A percentile compares a stretch with the other conserved stretches of the same genome.
Conservation (phyloP, 129 eudicot genomes). For the Ambrosia artemisiifolia region DNA sequence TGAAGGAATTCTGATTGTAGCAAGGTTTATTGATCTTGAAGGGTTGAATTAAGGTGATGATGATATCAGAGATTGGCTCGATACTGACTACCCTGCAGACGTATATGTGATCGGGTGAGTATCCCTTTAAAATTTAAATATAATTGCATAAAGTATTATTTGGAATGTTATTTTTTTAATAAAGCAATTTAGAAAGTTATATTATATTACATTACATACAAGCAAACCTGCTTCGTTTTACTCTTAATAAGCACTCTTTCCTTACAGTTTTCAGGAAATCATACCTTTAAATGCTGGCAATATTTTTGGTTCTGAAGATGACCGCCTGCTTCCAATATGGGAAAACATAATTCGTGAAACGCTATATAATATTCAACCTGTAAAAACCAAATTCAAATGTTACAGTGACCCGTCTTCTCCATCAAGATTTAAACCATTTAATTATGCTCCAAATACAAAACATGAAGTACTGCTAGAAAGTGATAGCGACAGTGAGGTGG, state of each 20-base stretch:
- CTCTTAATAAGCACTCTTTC: not conserved
- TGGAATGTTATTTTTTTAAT: not conserved
- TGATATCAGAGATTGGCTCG: conserved; percentile 66
- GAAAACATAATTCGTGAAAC: conserved; percentile 77
- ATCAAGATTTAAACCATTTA: conserved; percentile 61
- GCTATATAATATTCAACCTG: conserved; percentile 45
- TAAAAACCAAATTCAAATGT: conserved; percentile 48
- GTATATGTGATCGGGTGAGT: conserved; percentile 83
- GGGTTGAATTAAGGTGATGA: no score
- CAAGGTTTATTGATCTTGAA: no score
- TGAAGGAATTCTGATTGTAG: no score
- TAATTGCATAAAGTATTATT: not conserved
- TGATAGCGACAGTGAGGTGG: conserved; percentile 55
- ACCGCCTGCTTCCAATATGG: conserved; percentile 69
- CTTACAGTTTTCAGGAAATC: conserved; percentile 77
- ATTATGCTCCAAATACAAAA: conserved; percentile 48
- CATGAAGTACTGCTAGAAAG: conserved; percentile 55
- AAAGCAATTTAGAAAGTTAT: not conserved
- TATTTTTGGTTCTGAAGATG: conserved; percentile 87
- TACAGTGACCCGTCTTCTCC: conserved; percentile 93
- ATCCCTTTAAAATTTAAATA: not conserved
- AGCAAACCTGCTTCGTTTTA: no score
- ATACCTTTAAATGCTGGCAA: conserved; percentile 86
- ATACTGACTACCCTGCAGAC: conserved; percentile 69
- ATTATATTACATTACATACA: no score